phyloP scores from a whole-genome alignment of 108 stramenopile species.

The Skeletonema grethae region DNA sequence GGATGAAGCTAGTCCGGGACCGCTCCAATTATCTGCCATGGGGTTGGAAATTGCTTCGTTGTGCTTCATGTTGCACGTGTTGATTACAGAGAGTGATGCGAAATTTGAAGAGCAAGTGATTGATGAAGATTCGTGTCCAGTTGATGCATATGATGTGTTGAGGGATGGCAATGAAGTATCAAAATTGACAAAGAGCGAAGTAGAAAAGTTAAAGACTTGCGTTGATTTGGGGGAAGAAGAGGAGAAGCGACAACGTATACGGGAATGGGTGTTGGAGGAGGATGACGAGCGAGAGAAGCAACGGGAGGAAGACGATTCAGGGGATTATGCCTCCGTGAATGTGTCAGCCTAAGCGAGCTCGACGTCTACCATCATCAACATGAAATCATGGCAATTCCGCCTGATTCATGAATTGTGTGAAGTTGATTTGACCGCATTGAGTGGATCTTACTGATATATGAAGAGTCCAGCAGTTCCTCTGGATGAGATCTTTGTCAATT shows the following conservation, averaged over 20 bases:
- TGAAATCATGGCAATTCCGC: too few species aligned
- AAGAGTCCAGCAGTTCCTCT: too few species aligned
- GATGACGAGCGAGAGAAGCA: background rate
- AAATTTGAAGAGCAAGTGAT: background rate
- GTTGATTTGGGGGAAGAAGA: background rate
- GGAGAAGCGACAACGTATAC: background rate
- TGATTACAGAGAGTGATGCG: background rate
- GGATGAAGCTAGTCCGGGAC: background rate
- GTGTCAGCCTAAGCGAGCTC: background rate
- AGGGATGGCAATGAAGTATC: background rate
- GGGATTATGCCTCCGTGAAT: background rate
- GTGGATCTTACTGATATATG: too few species aligned
- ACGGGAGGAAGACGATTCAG: background rate
- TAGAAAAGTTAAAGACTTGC: background rate
- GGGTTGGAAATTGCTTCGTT: background rate
- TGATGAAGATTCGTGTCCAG: background rate
- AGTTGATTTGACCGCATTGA: too few species aligned
- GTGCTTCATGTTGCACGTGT: background rate
- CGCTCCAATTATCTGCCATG: background rate
- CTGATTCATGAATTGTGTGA: too few species aligned
- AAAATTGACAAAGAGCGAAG: background rate
- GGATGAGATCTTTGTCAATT: too few species aligned
- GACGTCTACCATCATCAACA: background rate
- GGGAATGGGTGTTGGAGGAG: background rate
- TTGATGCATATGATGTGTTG: conserved; percentile 1